Base-by-base conservation (phyloP, 2,329 filamentous ascomycete species). In the Aureobasidium sp. region DNA sequence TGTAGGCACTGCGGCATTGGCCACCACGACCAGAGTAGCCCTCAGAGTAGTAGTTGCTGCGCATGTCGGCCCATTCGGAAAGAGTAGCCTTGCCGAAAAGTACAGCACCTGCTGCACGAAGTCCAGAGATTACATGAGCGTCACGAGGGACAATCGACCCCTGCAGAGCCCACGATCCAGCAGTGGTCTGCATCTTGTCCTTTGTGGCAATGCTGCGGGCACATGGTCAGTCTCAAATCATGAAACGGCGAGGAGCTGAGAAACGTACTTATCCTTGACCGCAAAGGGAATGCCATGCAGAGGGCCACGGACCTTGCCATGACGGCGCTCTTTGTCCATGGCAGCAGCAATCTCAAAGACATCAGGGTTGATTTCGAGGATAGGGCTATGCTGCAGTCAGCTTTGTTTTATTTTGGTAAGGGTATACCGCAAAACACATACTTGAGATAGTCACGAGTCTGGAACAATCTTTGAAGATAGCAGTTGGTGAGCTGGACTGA, bases 251-350 rank as follows among this genome's bases (percentile, higher is more conserved):
- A 17, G 21, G 14, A 63, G 27, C 41, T 24, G 29, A 22, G 29
- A 14, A n/a, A 21, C 21, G 8, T 48, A 48, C 44, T 84, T 85
- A 63, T 90, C 85, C 67, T 90, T 90, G 58, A 88, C 79, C 2
- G 85, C 72, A 64, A 86, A 86, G 0, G 86, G 86, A 38, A 90
- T 86, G 3, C 86, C 86, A 64, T 90, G 86, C 1, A 90, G 73
- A 1, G 80, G 80, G 1, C 84, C 78, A n/a, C 83, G 77, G 8
- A 82, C 65, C 34, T 70, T 71, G 21, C 82, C 82, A 1, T 68
- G 61, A 11, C 64, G 62, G 16, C 85, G 76, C 66, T 89, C 84
- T 0, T 62, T 64, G 60, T 90, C 86, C 25, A 82, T 71, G 12
- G 71, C 62, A 4, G 69, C 68, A 3, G 86, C 86, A 53, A 88